Conservation (phyloP, 2,329 filamentous ascomycete genomes). For the Trichophyton benhamiae region DNA sequence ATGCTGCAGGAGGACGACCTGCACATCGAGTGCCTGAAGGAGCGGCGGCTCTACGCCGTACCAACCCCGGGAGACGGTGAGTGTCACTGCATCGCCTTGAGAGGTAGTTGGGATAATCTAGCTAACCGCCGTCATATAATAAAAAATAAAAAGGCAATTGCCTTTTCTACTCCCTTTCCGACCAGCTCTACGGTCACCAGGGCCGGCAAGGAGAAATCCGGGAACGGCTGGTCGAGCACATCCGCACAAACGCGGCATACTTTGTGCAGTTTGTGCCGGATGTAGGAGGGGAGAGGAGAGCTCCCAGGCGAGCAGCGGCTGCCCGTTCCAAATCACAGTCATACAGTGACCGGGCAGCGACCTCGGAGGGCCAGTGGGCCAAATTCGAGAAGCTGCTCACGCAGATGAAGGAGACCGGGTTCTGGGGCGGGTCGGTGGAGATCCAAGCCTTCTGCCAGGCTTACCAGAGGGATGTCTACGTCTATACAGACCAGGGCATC, state of each 20-base stretch:
- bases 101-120: not conserved
- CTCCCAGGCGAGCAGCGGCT: constrained; percentile 41
- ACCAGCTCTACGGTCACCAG: constrained; percentile 53
- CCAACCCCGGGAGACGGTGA: constrained; percentile 52
- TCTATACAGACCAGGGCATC: constrained; percentile 39
- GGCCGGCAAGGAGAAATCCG: constrained; percentile 48
- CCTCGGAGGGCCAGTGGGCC: constrained; percentile 44
- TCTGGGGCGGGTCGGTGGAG: constrained; percentile 56
- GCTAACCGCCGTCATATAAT: constrained; percentile 1
- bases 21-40: constrained; percentile 37
- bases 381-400: constrained; percentile 48
- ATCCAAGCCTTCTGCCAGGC: constrained; percentile 53
- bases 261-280: constrained; percentile 52
- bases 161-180: constrained; percentile 55
- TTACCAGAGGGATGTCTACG: constrained; percentile 49
- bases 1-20: constrained; percentile 19
- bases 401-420: constrained; percentile 47
- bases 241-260: constrained; percentile 47
- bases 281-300: constrained; percentile 45
- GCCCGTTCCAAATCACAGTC: constrained; percentile 29
- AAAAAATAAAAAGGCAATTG: constrained; percentile 46
- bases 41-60: constrained; percentile 46
- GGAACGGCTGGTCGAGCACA: constrained; percentile 47
- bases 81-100: constrained; percentile 20
- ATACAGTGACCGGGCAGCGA: constrained; percentile 37